Conservation (phyloP, 768 basidiomycete species). For the Kwoniella europaea region DNA sequence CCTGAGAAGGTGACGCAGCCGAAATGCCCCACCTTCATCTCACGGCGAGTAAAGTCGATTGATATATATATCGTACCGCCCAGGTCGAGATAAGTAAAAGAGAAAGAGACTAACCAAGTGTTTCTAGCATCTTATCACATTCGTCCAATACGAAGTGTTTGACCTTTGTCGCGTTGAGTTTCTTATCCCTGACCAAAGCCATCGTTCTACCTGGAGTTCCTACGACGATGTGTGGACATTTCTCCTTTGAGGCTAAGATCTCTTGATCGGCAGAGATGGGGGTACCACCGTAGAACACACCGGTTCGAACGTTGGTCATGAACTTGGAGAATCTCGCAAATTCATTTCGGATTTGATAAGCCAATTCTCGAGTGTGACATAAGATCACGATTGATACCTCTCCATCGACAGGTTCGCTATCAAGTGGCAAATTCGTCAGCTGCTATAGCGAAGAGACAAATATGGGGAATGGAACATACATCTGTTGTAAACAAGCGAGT, state of each 20-base stretch:
- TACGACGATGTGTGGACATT: conserved; percentile 98
- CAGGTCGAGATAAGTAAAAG: conserved; percentile 4
- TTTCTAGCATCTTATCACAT: conserved; percentile 99
- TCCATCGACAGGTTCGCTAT: conserved; percentile 86
- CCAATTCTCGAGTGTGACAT: conserved; percentile 98
- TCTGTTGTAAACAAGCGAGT: conserved; percentile 93
- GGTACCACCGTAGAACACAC: conserved; percentile 97
- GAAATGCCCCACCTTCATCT: conserved; percentile 20
- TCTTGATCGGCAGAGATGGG: conserved; percentile 93
- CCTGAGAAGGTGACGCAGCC: conserved; percentile 20
- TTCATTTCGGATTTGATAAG: conserved; percentile 99
- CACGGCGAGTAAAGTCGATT: neutral
- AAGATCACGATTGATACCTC: conserved; percentile 97
- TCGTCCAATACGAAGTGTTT: conserved; percentile 99
- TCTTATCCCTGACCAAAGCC: conserved; percentile 92
- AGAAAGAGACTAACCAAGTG: conserved; percentile 89
- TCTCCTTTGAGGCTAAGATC: conserved; percentile 88
- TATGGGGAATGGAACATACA: conserved; percentile 56
- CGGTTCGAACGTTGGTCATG: conserved; percentile 97
- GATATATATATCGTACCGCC: neutral
- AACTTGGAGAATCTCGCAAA: conserved; percentile 99
- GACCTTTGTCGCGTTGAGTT: conserved; percentile 84
- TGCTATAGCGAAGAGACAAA: neutral
- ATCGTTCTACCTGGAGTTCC: conserved; percentile 97
- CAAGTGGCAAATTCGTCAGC: neutral